phyloP scores from a whole-genome alignment of 345 rosid genomes.

The Linum lewisii region DNA sequence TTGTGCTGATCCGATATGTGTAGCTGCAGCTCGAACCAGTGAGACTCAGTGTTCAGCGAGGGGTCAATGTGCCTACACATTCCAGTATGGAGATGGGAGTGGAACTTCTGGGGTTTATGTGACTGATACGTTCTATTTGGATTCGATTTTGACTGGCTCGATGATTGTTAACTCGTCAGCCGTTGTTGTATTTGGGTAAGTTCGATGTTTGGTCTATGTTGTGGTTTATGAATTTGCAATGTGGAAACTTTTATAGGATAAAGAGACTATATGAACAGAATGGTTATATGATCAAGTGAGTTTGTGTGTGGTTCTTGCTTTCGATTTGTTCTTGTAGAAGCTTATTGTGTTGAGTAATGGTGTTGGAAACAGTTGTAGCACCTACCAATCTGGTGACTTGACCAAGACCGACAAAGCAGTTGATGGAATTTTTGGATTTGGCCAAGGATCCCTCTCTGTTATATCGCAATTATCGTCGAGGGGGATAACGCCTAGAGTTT shows the following conservation, averaged over 20 bases:
- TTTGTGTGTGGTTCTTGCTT: constrained; percentile 1
- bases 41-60: constrained; percentile 55
- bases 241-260: background rate
- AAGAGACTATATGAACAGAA: constrained; percentile 1
- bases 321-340: constrained; percentile 4
- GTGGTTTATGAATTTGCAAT: background rate
- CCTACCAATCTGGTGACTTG: constrained; percentile 25
- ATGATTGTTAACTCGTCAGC: constrained; percentile 72
- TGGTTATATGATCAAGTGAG: no score
- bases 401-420: constrained; percentile 23
- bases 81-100: constrained; percentile 89
- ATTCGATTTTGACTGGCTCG: constrained; percentile 61
- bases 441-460: constrained; percentile 25
- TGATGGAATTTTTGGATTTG: constrained; percentile 31
- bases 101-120: constrained; percentile 90
- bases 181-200: constrained; percentile 74
- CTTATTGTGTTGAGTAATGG: constrained; percentile 11
- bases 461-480: constrained; percentile 22
- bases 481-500: constrained; percentile 22
- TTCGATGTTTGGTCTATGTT: constrained; percentile 5
- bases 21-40: constrained; percentile 41
- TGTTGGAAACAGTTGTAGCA: constrained; percentile 29
- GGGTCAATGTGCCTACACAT: constrained; percentile 74
- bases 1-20: constrained; percentile 34
- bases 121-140: constrained; percentile 56